Evolutionary conservation across 2,329 filamentous ascomycete genomes (phyloP).

Genomic region (Corinectria fuckeliana): DNA sequence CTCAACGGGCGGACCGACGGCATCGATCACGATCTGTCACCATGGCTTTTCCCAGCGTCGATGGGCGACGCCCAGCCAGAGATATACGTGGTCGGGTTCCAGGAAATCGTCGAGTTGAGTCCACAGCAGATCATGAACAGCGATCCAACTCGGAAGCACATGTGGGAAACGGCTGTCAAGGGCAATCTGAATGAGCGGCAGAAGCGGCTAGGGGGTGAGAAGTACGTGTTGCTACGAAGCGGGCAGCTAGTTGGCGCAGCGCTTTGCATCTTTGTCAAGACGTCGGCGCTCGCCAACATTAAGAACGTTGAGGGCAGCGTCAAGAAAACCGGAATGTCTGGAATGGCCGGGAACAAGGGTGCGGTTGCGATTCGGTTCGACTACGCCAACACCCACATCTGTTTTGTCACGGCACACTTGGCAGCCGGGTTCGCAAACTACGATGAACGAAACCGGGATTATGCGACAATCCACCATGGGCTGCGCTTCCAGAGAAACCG

Average conservation of each 20-base stretch:
- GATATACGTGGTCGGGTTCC: slow-evolving; percentile 90
- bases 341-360: slow-evolving; percentile 97
- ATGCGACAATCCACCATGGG: slow-evolving; percentile 85
- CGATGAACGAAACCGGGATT: slow-evolving; percentile 93
- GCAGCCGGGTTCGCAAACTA: slow-evolving; percentile 97
- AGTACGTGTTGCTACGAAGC: slow-evolving; percentile 88
- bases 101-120: slow-evolving; percentile 97
- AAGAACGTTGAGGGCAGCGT: slow-evolving; percentile 97
- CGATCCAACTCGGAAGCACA: slow-evolving; percentile 81
- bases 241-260: slow-evolving; percentile 95
- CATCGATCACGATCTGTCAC: slow-evolving; percentile 77
- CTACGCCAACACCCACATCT: slow-evolving; percentile 89
- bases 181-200: slow-evolving; percentile 77
- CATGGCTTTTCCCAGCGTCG: slow-evolving; percentile 78
- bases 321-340: slow-evolving; percentile 93
- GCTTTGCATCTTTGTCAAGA: slow-evolving; percentile 87
- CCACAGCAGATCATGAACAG: slow-evolving; percentile 99
- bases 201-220: slow-evolving; percentile 68
- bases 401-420: slow-evolving; percentile 95
- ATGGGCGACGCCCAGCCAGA: slow-evolving; percentile 72
- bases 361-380: slow-evolving; percentile 96
- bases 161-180: slow-evolving; percentile 86
- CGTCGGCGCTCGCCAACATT: slow-evolving; percentile 77
- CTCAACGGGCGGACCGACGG: slow-evolving; percentile 87
- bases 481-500: slow-evolving; percentile 90